Base-by-base conservation (phyloP, 169 alveolate genomes). In the Cyclospora cayetanensis region DNA sequence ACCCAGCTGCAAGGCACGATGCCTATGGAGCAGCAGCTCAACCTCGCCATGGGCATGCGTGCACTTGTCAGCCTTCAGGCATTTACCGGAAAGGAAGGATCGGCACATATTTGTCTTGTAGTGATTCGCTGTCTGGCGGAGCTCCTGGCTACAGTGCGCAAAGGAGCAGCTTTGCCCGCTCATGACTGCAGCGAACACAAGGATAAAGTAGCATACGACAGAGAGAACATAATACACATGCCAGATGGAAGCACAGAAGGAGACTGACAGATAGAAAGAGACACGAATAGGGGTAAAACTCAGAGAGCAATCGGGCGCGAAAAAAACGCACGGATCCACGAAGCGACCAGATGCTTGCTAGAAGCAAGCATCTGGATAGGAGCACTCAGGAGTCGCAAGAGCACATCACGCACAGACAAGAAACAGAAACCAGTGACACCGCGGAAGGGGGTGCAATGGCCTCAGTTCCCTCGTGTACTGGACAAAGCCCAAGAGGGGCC, bases 1-100 rank as follows among this genome's bases (percentile, higher is more conserved):
- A 29, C 91, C 91, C 50, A 25, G n/a, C 25, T 70, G 53, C 0
- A 72, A 63, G 0, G 91, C 91, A 35, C 53, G 84, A 65, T 46
- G 82, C 7, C 91, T 41, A 25, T 65, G 66, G 52, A 85, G 50
- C n/a, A 60, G 86, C 22, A 94, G 93, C 50, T 94, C 95, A 53
- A 79, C 82, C 53, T 89, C 88, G 11, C 95, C 95, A 60, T 94
- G 95, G 5, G 95, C 95, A 68, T 94, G 93, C 27, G 92, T 91
- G 41, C 95, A 94, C 46, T 90, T 80, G 50, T 91, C 93, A 4
- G 91, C 90, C 31, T 88, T 80, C 34, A 84, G 50, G 72, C 95
- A 94, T 20, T 88, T 76, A 11, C 95, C 95, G 34, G 83, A 70
- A 7, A 91, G 89, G 95, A 94, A 94, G 41, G 76, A 85, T 27